Evolutionary conservation across 2,329 filamentous ascomycete genomes (phyloP), one percentile per base, ranked within the genome.

Genomic region (Metarhizium album): DNA sequence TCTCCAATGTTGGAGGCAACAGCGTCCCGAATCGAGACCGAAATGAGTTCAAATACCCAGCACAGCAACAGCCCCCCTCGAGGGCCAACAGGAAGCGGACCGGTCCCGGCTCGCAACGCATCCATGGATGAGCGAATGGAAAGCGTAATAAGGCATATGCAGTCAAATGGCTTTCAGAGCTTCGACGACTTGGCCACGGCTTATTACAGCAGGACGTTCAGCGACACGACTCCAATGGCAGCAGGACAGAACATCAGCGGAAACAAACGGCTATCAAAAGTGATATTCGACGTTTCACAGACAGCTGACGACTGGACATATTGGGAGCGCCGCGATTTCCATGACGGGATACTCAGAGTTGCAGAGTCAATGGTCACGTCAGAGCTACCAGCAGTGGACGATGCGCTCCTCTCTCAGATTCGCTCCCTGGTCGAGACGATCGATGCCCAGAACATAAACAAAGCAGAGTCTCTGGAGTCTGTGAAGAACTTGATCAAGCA

Each of bases 201-300:
- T 2, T 63, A 63, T 50, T 64, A 63, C 51, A 53, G 54, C 42
- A 53, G 55, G 22, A 53, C 49, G 1, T 58, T 60, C 29, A 46
- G 42, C 16, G 54, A 57, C 13, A 42, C 55, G 2, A 58, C 57
- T 7, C 50, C 58, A 1, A 48, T 62, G 8, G 56, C 58, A 9
- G 51, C 60, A n/a, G 58, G 63, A 42, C 61, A 63, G 48, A 56
- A 57, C 2, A 42, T 58, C 13, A 63, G 58, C 37, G 58, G 61
- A 20, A 60, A 60, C 50, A 53, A 57, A 9, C 52, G 60, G 0
- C 54, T 64, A 8, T 59, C 62, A 7, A 53, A 55, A 38, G 54
- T 62, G 5, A 54, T 63, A 24, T 50, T 50, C 0, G 53, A 58
- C 2, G 54, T 62, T 2, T 58, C 57, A 22, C 55, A 50, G 13